Conservation (phyloP, 345 rosid genomes). For the Abelmoschus esculentus region DNA sequence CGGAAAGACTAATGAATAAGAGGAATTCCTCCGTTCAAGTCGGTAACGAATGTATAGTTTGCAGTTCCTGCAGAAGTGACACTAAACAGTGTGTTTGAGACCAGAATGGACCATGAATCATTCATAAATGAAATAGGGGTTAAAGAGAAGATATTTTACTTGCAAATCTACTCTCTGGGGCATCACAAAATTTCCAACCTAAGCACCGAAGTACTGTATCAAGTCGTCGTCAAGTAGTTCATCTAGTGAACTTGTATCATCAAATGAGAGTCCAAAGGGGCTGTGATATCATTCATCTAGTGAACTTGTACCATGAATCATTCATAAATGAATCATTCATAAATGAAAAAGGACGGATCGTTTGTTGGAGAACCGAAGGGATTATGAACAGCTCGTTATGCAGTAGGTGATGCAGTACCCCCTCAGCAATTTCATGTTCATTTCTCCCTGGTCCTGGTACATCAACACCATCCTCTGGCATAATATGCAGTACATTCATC, state of each 20-base stretch:
- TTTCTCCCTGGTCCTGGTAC: conserved; percentile 26
- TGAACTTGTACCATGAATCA: no score
- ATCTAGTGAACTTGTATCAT: no score
- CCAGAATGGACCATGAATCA: neutral
- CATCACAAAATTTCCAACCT: conserved; percentile 17
- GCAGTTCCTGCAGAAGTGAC: conserved; percentile 6
- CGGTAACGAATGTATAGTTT: conserved; percentile 1
- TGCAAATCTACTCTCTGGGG: conserved; percentile 21
- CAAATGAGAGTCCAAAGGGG: no score
- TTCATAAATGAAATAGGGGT: conserved; percentile 2
- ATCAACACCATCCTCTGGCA: conserved; percentile 34
- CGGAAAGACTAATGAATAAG: neutral
- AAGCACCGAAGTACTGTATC: conserved; percentile 31
- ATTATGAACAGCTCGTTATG: conserved; percentile 49
- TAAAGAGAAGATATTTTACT: conserved; percentile 10
- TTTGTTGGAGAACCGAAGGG: conserved; percentile 48
- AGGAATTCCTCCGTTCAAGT: conserved; percentile 8
- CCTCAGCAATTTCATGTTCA: conserved; percentile 36
- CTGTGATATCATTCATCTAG: no score
- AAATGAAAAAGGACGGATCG: conserved; percentile 36
- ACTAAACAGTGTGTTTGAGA: neutral
- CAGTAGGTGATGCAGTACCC: conserved; percentile 32
- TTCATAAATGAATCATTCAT: no score
- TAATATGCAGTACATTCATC: conserved; percentile 24
- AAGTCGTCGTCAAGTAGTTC: conserved; percentile 25